Evolutionary conservation across 352 stramenopile species (phyloP), one percentile per base, ranked within the genome.

Genomic region (Globisporangium cystogenes): DNA sequence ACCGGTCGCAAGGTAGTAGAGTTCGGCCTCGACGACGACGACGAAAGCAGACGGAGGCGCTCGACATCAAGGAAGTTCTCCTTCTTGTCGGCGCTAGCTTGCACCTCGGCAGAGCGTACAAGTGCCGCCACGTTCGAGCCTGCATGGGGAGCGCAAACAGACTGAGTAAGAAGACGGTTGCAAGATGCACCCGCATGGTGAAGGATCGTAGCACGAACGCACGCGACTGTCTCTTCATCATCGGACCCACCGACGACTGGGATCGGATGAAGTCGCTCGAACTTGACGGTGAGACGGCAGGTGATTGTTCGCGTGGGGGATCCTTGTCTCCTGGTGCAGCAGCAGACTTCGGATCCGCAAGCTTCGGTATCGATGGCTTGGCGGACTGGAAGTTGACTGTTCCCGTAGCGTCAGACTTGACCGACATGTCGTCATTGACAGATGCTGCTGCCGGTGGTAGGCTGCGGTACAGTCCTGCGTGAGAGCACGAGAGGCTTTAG

Each of bases 1-100:
- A 37, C 35, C 47, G 61, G 64, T 37, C 67, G 67, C 3, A 48
- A 16, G 21, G 36, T 14, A 3, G 36, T 74, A 36, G 47, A 72
- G 11, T 29, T 39, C 48, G 70, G 64, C 39, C 67, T 53, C 0
- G 70, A 74, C 0, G 67, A 67, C n/a, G 64, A 33, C 2, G 66
- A 58, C 6, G 57, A 69, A 31, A 75, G 48, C 42, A 64, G 41
- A 3, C 55, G 60, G 6, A 75, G 60, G 29, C 64, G 57, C 3
- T 78, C 69, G 3, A 75, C 43, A 33, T 78, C 69, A 15, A 73
- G 54, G 31, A 72, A 62, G 54, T 62, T 48, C 31, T 45, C 51
- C 7, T 35, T 16, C 24, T 16, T 51, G 20, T 51, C 57, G 11
- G 26, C 14, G 4, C 21, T 64, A 35, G 65, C 59, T 18, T 20